Percentiles rank a stretch among this genome's conserved stretches.
Evolutionary conservation across 106 monocot species (phyloP).

Genomic region (Ottelia alismoides): DNA sequence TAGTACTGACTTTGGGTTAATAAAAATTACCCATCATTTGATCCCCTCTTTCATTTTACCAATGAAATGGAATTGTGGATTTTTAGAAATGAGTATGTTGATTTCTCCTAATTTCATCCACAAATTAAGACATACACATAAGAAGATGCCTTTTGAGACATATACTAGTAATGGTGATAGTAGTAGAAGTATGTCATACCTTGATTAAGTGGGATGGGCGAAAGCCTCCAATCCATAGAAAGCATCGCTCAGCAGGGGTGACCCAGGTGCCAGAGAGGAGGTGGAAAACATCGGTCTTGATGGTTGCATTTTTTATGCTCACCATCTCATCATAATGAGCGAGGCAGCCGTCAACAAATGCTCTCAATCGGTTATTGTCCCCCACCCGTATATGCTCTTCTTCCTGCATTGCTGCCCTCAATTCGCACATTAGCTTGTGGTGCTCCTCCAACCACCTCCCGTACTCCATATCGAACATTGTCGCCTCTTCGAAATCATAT

Average conservation of each 20-base stretch:
- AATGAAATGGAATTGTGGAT: no score
- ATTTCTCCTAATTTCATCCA: no score
- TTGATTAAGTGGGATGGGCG: conserved; percentile 86
- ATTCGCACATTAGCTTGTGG: conserved; percentile 61
- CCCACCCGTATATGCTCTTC: conserved; percentile 77
- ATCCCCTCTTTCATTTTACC: no score
- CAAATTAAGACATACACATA: no score
- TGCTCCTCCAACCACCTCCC: conserved; percentile 83
- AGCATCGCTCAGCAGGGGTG: conserved; percentile 86
- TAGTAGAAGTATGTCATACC: no score
- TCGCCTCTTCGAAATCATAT: conserved; percentile 58
- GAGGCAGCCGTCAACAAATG: conserved; percentile 52
- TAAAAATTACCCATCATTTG: no score
- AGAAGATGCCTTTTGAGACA: no score
- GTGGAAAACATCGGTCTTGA: conserved; percentile 81
- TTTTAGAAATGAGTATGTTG: no score
- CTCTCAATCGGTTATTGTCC: conserved; percentile 55
- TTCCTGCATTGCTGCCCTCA: conserved; percentile 67
- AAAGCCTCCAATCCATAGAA: conserved; percentile 89
- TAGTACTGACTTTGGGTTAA: no score
- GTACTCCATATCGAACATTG: conserved; percentile 82
- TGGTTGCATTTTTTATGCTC: conserved; percentile 47
- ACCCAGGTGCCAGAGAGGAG: conserved; percentile 96
- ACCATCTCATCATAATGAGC: conserved; percentile 76
- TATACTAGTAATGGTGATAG: no score